phyloP scores from a whole-genome alignment of 2,329 filamentous ascomycete species.

The Clonostachys rhizophaga region DNA sequence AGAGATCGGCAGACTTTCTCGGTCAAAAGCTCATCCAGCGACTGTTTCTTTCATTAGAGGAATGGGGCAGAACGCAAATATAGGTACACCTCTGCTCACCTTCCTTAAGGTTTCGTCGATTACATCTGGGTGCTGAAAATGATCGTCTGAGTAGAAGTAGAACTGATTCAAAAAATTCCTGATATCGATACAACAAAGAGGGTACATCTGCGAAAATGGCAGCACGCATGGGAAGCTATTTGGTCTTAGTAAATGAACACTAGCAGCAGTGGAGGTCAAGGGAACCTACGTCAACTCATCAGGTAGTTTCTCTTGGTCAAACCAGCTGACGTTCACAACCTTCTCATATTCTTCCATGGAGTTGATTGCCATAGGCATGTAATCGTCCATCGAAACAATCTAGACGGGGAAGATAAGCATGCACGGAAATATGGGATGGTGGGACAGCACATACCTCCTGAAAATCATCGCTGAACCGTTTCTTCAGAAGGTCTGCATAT shows the following conservation, averaged over 20 bases:
- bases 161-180: slow-evolving; percentile 97
- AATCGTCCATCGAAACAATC: slow-evolving; percentile 88
- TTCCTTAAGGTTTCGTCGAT: slow-evolving; percentile 89
- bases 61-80: slow-evolving; percentile 1
- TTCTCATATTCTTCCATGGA: slow-evolving; percentile 90
- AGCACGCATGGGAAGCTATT: slow-evolving; percentile 85
- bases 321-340: slow-evolving; percentile 95
- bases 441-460: slow-evolving; percentile 60
- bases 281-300: slow-evolving; percentile 67
- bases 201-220: slow-evolving; percentile 98
- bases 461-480: slow-evolving; percentile 91
- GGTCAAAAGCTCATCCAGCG: slow-evolving; percentile 90
- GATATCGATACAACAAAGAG: slow-evolving; percentile 96
- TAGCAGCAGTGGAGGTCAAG: neutral
- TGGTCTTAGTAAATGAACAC: slow-evolving; percentile 3
- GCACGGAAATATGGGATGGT: neutral
- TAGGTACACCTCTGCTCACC: slow-evolving; percentile 30
- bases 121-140: slow-evolving; percentile 84
- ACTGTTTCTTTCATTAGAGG: slow-evolving; percentile 37
- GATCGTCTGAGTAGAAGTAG: slow-evolving; percentile 94
- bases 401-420: slow-evolving; percentile 16
- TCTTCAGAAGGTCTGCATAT: slow-evolving; percentile 87
- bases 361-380: slow-evolving; percentile 99
- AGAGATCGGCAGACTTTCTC: slow-evolving; percentile 88
- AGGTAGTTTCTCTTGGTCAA: slow-evolving; percentile 72